Base-by-base conservation (phyloP, 2,329 filamentous ascomycete genomes). In the Cladosporium sphaerospermum region DNA sequence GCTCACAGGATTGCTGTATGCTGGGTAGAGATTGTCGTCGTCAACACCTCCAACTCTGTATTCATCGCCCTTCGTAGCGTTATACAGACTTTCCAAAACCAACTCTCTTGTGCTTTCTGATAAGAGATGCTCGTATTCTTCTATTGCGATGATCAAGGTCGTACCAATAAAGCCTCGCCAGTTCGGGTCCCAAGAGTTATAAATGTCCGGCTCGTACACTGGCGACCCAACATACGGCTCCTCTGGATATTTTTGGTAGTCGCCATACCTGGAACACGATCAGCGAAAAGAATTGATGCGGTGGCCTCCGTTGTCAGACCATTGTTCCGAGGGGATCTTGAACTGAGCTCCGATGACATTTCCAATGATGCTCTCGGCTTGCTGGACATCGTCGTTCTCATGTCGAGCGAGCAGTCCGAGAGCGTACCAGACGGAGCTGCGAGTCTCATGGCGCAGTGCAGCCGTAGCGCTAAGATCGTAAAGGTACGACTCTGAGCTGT, bases 151-250 rank as follows among this genome's bases (percentile, higher is more conserved):
- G 23, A 84, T 75, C 11, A 84, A 73, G 0, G 79, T 75, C 0
- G 79, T 82, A 10, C 80, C 79, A 33, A 84, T 73, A 53, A 85
- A 84, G 0, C 81, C 81, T 46, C 82, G 72, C 81, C 81, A 84
- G 56, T 85, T 84, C 1, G 81, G 80, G 58, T 84, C 82, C 78
- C 79, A 84, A 0, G 76, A 75, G 52, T 75, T 73, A 61, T 83
- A 82, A 33, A 80, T 79, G 3, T 65, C 61, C 0, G 73, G 64
- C 1, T 73, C 71, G 56, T 84, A 84, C 13, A 69, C 65, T 2
- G 67, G 50, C 2, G 72, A 76, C 14, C 80, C 80, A 4, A 84
- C 76, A 2, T 73, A 74, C 0, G 82, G 81, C 62, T 84, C 76
- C 58, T 84, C 79, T 0, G 78, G 78, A 40, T 78, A 72, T 28